Evolutionary conservation across 23 red algal species (phyloP), one percentile per base, ranked within the genome.

Genomic region (Agarophyton chilense): DNA sequence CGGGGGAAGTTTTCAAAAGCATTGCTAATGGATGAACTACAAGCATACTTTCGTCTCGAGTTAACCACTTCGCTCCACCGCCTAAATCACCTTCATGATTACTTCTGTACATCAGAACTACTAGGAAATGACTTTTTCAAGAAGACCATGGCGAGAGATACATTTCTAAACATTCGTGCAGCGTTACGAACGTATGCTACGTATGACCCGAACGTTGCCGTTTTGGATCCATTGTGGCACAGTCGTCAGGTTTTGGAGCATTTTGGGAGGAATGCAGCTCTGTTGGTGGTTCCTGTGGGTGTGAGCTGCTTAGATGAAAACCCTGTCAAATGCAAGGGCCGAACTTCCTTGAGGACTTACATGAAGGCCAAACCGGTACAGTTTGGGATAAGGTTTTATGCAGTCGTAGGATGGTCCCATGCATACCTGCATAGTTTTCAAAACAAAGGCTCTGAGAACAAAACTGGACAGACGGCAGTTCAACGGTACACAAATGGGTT

Each of bases 361-460:
- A 71, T 71, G 65, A 31, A 71, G 24, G 19, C 14, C 6, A 71
- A 71, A 18, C 65, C 22, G 40, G 24, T 32, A 4, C 22, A 71
- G 65, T 71, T 71, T 32, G 65, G 65, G 18, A 71, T 71, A 11
- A 11, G 65, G 18, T 71, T 71, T 44, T 32, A 32, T 71, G 40
- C 65, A 4, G n/a, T n/a, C n/a, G n/a, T n/a, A n/a, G n/a, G n/a
- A n/a, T n/a, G n/a, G n/a, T n/a, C n/a, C n/a, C n/a, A 71, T 29
- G 34, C 36, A 17, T 32, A 71, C 65, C 65, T 71, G 17, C 67
- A 73, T 73, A 38, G 28, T 4, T 25, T 73, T 41, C 43, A 45
- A 42, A 13, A 73, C 67, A 73, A 73, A 38, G 67, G 67, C n/a
- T 73, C 67, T 73, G 67, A 21, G 6, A 73, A 73, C 43, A 73